Base-by-base conservation (phyloP, 164 flowering plant species). In the Paratinospora sagittata region DNA sequence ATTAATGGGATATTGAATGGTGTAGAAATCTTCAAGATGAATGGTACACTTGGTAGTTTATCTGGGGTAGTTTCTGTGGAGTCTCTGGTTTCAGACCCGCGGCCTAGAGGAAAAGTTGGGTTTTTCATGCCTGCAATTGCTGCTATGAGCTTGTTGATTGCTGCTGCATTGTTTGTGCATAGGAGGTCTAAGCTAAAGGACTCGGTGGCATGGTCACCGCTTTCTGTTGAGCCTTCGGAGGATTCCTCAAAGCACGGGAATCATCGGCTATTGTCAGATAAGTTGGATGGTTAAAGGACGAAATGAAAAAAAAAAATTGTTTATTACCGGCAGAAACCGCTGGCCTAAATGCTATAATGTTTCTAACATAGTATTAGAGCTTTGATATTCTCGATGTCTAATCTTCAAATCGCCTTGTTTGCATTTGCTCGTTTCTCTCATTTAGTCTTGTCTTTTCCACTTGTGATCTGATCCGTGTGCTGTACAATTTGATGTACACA, bases 21-120 rank as follows among this genome's bases (percentile, higher is more conserved):
- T 57, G 76, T 92, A 47, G 98, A 95, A 88, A 79, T 95, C 70
- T 78, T 89, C 85, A 92, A 90, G 81, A 57, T 92, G 85, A 94
- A 80, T 70, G 90, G 90, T 66, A 79, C 93, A 7, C 49, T 83
- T 80, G 86, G 86, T 34, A 90, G 93, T 73, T 82, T 94, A 68
- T 88, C 82, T 79, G 97, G 93, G 6, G 72, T 76, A 45, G 41
- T 81, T 1, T 79, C 82, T 33, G 83, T 82, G 9, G 84, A 61
- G 24, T 74, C 69, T 27, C 69, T 87, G 34, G 27, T 81, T 82
- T 30, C 34, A 30, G 72, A 71, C 71, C 76, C 78, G 34, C 81
- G 83, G 81, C 80, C 75, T 0, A 76, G 82, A 24, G 73, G 75
- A 13, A 77, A 71, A 60, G 6, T 64, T n/a, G 75, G 84, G 55